Evolutionary conservation across 306 rosid species (phyloP), one percentile per base, ranked within the genome.

Genomic region (Casuarina glauca): DNA sequence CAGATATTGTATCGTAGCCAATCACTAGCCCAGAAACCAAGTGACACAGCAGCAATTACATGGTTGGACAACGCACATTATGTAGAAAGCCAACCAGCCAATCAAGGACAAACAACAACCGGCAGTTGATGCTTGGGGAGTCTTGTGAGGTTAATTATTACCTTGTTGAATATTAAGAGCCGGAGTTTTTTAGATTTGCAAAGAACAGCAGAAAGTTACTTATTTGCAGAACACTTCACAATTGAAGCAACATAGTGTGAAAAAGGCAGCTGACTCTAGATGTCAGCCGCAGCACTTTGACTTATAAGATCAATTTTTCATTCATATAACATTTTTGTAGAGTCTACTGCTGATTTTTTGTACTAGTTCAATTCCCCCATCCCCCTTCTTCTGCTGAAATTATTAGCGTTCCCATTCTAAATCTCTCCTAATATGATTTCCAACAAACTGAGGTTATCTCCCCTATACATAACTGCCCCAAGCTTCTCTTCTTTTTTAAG

Each of bases 21-120:
- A 32, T 9, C 63, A 57, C 63, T 57, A 57, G 63, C 63, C 63
- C 10, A 57, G 63, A 57, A 57, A 57, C 63, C 63, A 57, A 57
- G 63, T 20, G 38, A 57, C 3, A 57, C 63, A 57, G 63, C 63
- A 57, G 38, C 63, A 3, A 1, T 57, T 10, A 57, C 26, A 57
- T 57, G 63, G 63, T 36, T 0, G 38, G 63, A 57, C 38, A 57
- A 57, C 19, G 20, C 38, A 57, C 20, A 36, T 20, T 57, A 57
- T 57, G 63, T n/a, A 57, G 12, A 57, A 57, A 57, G 63, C 63
- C 63, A 57, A 19, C 10, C 63, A 20, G 63, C 38, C 15, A 9
- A 19, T 8, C 39, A 58, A 58, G 64, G 64, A 9, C 64, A 20
- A 0, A 58, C 39, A 58, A 58, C 64, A 58, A 58, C 64, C 64